Conservation (phyloP, 2,329 filamentous ascomycete species). For the Nannizzia gypsea region DNA sequence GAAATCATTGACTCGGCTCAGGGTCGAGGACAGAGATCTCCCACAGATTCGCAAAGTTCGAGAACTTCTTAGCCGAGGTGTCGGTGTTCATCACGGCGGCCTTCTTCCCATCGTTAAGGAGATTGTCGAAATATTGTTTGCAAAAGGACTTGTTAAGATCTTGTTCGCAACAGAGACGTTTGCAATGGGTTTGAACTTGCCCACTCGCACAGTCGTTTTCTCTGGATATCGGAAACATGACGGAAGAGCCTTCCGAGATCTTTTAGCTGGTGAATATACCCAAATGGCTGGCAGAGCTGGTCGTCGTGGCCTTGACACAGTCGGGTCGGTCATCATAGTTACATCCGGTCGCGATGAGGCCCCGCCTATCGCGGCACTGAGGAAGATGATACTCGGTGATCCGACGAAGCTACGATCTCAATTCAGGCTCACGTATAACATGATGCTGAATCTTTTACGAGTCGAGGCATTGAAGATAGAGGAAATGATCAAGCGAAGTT, state of each 20-base stretch:
- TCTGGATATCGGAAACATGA: conserved; percentile 96
- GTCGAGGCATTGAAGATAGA: conserved; percentile 97
- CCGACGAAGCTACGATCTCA: conserved; percentile 92
- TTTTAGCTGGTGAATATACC: conserved; percentile 91
- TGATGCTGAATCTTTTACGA: conserved; percentile 90
- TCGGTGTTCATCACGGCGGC: conserved; percentile 93
- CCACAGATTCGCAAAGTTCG: conserved; percentile 83
- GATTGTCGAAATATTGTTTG: conserved; percentile 91
- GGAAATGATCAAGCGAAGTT: conserved; percentile 99
- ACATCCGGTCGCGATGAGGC: conserved; percentile 71
- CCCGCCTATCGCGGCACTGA: conserved; percentile 67
- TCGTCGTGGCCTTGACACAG: conserved; percentile 78
- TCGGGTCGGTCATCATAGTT: conserved; percentile 91
- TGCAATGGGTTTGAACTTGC: conserved; percentile 93
- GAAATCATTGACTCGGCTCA: conserved; percentile 81
- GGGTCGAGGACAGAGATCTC: conserved; percentile 77
- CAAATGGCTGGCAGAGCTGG: conserved; percentile 97
- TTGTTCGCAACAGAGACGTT: conserved; percentile 97
- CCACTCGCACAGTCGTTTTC: conserved; percentile 92
- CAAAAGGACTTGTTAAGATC: conserved; percentile 88
- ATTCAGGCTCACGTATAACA: conserved; percentile 96
- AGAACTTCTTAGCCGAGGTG: conserved; percentile 74
- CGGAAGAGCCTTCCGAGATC: conserved; percentile 77
- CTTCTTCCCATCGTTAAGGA: conserved; percentile 95
- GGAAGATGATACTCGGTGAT: conserved; percentile 91